phyloP scores from a whole-genome alignment of 2,329 filamentous ascomycete species.

The Periglandula ipomoeae region DNA sequence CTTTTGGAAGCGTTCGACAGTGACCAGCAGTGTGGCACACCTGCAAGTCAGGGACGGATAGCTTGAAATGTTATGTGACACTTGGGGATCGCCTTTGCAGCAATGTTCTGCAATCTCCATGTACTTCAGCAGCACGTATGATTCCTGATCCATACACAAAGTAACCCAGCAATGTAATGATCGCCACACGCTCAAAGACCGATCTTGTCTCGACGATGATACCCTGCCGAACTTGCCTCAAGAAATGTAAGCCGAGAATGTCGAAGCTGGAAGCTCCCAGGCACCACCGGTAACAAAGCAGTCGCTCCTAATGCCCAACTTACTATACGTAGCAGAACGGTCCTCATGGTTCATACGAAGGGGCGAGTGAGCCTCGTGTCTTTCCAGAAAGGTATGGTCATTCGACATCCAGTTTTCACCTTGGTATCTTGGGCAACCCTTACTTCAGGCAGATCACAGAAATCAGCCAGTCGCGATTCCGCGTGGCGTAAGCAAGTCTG shows the following conservation, averaged over 20 bases:
- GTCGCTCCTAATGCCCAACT: not conserved
- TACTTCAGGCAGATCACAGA: not conserved
- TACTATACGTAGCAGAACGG: too few relatives aligned
- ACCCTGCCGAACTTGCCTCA: too few relatives aligned
- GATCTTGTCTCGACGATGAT: too few relatives aligned
- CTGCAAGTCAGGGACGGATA: not conserved
- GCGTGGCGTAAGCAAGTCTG: not conserved
- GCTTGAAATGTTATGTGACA: not conserved
- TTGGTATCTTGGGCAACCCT: not conserved
- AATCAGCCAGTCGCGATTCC: not conserved
- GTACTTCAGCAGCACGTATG: not conserved
- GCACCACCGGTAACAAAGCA: not conserved
- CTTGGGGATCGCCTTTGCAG: constrained; percentile 9
- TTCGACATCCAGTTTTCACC: too few relatives aligned
- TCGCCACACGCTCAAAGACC: not conserved
- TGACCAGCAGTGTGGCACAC: not conserved
- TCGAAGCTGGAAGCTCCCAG: too few relatives aligned
- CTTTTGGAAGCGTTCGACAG: not conserved
- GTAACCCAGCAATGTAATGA: not conserved
- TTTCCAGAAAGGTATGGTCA: too few relatives aligned
- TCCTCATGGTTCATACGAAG: too few relatives aligned
- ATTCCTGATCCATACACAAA: not conserved
- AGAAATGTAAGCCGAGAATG: too few relatives aligned
- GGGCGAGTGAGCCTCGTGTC: too few relatives aligned
- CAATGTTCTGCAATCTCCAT: constrained; percentile 5